Base-by-base conservation (phyloP, 2,329 filamentous ascomycete genomes). In the Apiospora malaysiana region DNA sequence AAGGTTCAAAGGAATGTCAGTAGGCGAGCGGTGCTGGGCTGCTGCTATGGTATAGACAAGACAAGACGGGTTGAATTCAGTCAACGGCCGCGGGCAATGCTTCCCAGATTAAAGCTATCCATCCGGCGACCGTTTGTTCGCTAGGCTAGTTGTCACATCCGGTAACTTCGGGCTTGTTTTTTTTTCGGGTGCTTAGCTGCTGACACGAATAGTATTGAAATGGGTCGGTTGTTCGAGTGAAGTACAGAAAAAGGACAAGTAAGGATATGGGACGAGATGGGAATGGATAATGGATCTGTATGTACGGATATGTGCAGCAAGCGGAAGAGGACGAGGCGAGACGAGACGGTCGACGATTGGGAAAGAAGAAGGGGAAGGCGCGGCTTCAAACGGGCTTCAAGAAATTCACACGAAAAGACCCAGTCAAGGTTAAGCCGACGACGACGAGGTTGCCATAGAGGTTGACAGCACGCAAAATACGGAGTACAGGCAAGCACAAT, bases 81-180 rank as follows among this genome's bases (percentile, higher is more conserved):
- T 67, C 65, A 46, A 67, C 40, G 65, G 65, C 40, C 40, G 40
- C 65, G 10, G 40, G 65, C 65, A 67, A 67, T 67, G 65, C 65
- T 46, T 23, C 65, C 65, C 65, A 67, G 43, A 42, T 42, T 42
- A 46, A 67, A 67, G 65, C 65, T 43, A 37, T 43, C 65, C 65
- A 67, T 67, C 65, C 65, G 65, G 65, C 65, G 40, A 46, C 65
- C 40, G 40, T 46, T 67, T n/a, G 40, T 46, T 67, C n/a, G 40
- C 25, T n/a, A 25, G n/a, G 40, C 65, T 67, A 10, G 37, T 32
- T 46, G 40, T 43, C 40, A 67, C 65, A 67, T 67, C 40, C 65
- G 65, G 40, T 67, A 67, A 14, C 65, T 45, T 46, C 65, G 43
- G 43, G 21, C n/a, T n/a, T n/a, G n/a, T n/a, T n/a, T n/a, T 43